phyloP scores from a whole-genome alignment of 257 asterid genomes.

The Lycium ferocissimum region DNA sequence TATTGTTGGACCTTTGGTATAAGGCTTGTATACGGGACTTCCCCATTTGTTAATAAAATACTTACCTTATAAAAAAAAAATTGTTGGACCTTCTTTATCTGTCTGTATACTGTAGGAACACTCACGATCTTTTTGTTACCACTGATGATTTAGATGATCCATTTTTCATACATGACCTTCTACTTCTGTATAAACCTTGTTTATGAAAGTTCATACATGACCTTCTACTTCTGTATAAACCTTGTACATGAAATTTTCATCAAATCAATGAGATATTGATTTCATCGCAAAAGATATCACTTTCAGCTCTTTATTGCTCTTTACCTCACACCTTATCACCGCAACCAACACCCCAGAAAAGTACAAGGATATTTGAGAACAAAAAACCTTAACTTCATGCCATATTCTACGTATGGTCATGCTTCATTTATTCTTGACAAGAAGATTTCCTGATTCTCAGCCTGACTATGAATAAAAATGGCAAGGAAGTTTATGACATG shows the following conservation, averaged over 20 bases:
- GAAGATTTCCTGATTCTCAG: not conserved
- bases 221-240: not conserved
- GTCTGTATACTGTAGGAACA: not conserved
- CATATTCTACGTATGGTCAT: not conserved
- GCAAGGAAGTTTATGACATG: constrained; percentile 1
- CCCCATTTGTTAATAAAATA: no score
- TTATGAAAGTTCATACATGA: not conserved
- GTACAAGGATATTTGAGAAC: not conserved
- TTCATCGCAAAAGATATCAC: not conserved
- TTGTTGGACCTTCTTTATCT: not conserved
- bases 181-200: not conserved
- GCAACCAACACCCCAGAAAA: not conserved
- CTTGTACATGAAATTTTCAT: not conserved
- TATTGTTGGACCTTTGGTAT: not conserved
- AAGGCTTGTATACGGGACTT: no score
- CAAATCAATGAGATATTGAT: not conserved
- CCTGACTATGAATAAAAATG: not conserved
- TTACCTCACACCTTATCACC: not conserved
- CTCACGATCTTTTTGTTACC: not conserved
- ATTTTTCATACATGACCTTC: not conserved
- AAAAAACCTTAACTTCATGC: constrained; percentile 15
- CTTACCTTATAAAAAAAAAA: no score
- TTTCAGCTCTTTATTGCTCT: not conserved
- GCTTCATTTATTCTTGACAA: not conserved
- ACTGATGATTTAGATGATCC: not conserved